Base-by-base conservation (phyloP, 352 stramenopile genomes). In the Globisporangium irregulare region DNA sequence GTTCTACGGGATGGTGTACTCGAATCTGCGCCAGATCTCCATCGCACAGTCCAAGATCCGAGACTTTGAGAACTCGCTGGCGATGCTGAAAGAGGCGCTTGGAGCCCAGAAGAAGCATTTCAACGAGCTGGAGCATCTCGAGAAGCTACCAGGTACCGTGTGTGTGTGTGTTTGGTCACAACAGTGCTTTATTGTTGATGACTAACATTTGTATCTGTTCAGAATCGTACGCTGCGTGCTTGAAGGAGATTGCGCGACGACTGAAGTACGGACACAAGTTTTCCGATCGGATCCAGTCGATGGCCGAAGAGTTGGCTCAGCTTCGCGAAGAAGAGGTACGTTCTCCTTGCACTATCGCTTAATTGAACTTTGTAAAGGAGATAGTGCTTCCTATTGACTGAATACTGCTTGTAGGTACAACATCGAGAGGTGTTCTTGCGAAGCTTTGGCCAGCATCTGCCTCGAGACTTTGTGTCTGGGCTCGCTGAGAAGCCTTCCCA, bases 51-150 rank as follows among this genome's bases (percentile, higher is more conserved):
- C 87, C 5, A 90, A 91, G 64, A 96, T 96, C 61, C 84, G 87
- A n/a, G 89, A 95, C 72, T 96, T 96, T 78, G 89, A 95, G 59
- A 91, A 90, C 62, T 93, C 84, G n/a, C 48, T 96, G 46, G 75
- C 78, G 7, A 88, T 95, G 62, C 89, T 96, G 56, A 87, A 82
- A 41, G 89, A 94, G 54, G 89, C 87, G 18, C 60, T 93, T 60
- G 60, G 67, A 32, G 84, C 77, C 3, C 89, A 96, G 65, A 94
- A 95, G 73, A 87, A 85, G 43, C 86, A 96, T 64, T 96, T 96
- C 59, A 80, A 89, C 59, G 89, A 96, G 62, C 77, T 96, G 2
- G 84, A 96, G 55, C 89, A 96, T 71, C 68, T 96, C 10, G 81
- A 91, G 10, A 93, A 92, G 59, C 72, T 95, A 38, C 87, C 87